These are phyloP conservation scores for Firmiana major DNA, from an alignment of 345 rosid genomes.

Conservation along the genomic window DNA sequence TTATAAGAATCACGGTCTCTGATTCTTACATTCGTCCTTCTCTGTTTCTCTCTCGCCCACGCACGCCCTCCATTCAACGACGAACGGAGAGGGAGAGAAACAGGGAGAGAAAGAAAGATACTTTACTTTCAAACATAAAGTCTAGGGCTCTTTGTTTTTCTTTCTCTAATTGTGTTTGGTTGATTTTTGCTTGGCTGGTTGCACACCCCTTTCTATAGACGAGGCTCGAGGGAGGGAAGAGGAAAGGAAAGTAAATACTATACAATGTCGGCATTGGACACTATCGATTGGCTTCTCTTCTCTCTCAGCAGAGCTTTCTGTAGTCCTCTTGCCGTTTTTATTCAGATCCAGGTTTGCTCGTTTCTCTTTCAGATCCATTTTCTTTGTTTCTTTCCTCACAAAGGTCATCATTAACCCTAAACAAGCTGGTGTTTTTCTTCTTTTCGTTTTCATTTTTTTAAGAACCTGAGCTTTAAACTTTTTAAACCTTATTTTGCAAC, in stretches of 20 bases:
- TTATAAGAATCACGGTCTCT: conserved; percentile 23
- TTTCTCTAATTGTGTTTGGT: too few relatives aligned
- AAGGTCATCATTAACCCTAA: not conserved
- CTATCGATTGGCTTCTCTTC: conserved; percentile 75
- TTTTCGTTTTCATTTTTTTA: not conserved
- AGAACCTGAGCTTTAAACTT: too few relatives aligned
- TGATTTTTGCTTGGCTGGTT: not conserved
- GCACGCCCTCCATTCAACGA: conserved; percentile 5
- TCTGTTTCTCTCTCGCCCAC: not conserved
- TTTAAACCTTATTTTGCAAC: not conserved
- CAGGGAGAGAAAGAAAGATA: conserved; percentile 8
- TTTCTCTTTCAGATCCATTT: conserved; percentile 25
- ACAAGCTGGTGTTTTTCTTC: not conserved
- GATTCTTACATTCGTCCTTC: not conserved
- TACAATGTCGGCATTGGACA: conserved; percentile 57
- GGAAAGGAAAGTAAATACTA: not conserved
- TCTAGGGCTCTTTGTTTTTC: not conserved
- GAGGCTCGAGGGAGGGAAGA: conserved; percentile 10
- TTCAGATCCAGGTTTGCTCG: conserved; percentile 88
- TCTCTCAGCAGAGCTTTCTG: conserved; percentile 69
- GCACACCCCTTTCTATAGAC: not conserved
- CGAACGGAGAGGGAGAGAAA: not conserved
- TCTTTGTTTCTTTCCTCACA: not conserved
- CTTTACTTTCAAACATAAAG: too few relatives aligned
- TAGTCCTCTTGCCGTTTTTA: conserved; percentile 65